Percentiles rank a stretch among this genome's conserved stretches.
Evolutionary conservation across 192 early-diverging fungal species (phyloP).

Genomic region (Spizellomyces punctatus): DNA sequence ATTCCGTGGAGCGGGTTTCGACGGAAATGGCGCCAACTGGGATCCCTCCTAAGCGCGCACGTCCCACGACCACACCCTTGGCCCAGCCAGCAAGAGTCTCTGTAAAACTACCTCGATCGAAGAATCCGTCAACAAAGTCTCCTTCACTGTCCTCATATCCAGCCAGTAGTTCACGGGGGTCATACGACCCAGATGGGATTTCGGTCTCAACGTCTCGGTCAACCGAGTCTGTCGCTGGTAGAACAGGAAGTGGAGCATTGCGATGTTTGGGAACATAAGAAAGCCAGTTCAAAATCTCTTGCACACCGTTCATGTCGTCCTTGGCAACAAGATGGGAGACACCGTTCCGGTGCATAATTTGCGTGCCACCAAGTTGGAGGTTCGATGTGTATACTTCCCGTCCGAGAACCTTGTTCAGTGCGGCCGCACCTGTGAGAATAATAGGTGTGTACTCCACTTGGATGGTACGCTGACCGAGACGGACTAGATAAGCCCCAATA

Average conservation of each 20-base stretch:
- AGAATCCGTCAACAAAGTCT: slow-evolving; percentile 86
- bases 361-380: slow-evolving; percentile 96
- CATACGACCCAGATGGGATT: slow-evolving; percentile 80
- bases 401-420: slow-evolving; percentile 97
- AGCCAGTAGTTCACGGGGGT: slow-evolving; percentile 88
- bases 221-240: slow-evolving; percentile 65
- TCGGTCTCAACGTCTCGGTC: slow-evolving; percentile 82
- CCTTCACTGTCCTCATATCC: slow-evolving; percentile 69
- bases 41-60: slow-evolving; percentile 94
- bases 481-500: slow-evolving; percentile 98
- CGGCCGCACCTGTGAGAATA: slow-evolving; percentile 95
- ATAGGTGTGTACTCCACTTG: slow-evolving; percentile 99
- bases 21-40: slow-evolving; percentile 97
- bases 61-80: slow-evolving; percentile 91
- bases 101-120: slow-evolving; percentile 94
- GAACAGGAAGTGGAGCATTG: slow-evolving; percentile 64
- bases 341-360: slow-evolving; percentile 99
- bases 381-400: slow-evolving; percentile 98
- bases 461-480: slow-evolving; percentile 94
- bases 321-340: slow-evolving; percentile 95
- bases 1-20: slow-evolving; percentile 92
- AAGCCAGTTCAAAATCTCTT: slow-evolving; percentile 93
- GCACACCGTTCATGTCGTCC: slow-evolving; percentile 92
- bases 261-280: slow-evolving; percentile 81
- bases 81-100: slow-evolving; percentile 98